phyloP scores from a whole-genome alignment of 2,329 filamentous ascomycete genomes.

The Scytalidium sp. region DNA sequence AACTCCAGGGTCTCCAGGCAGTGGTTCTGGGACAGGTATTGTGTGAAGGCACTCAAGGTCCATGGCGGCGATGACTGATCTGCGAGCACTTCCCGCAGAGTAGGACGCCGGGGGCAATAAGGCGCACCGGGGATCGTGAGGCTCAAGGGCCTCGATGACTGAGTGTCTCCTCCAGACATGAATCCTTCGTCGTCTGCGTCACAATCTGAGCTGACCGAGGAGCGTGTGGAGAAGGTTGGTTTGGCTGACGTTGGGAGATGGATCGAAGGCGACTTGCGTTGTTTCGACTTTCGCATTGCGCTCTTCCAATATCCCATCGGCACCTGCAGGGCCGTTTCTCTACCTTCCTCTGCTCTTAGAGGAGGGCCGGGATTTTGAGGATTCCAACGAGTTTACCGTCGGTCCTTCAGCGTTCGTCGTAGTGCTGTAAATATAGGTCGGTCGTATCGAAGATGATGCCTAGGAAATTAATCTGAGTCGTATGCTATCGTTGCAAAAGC shows the following conservation, averaged over 20 bases:
- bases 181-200: conserved; percentile 46
- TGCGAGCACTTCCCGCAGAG: conserved; percentile 81
- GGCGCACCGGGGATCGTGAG: conserved; percentile 39
- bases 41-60: conserved; percentile 91
- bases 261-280: conserved; percentile 26
- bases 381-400: neutral
- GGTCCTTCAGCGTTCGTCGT: neutral
- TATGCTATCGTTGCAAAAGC: neutral
- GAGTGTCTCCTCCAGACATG: conserved; percentile 43
- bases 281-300: conserved; percentile 32
- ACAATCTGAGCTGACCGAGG: conserved; percentile 32
- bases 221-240: conserved; percentile 27
- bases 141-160: conserved; percentile 42
- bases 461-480: neutral
- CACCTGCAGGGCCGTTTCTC: conserved; percentile 31
- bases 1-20: conserved; percentile 96
- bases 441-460: neutral
- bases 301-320: conserved; percentile 37
- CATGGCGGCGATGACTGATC: conserved; percentile 85
- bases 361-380: neutral
- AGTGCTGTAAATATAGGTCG: neutral
- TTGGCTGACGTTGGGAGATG: conserved; percentile 21
- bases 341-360: neutral
- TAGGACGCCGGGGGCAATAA: conserved; percentile 61
- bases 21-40: conserved; percentile 94